Conservation (phyloP, 2,329 filamentous ascomycete genomes). For the Cladosporium halotolerans region DNA sequence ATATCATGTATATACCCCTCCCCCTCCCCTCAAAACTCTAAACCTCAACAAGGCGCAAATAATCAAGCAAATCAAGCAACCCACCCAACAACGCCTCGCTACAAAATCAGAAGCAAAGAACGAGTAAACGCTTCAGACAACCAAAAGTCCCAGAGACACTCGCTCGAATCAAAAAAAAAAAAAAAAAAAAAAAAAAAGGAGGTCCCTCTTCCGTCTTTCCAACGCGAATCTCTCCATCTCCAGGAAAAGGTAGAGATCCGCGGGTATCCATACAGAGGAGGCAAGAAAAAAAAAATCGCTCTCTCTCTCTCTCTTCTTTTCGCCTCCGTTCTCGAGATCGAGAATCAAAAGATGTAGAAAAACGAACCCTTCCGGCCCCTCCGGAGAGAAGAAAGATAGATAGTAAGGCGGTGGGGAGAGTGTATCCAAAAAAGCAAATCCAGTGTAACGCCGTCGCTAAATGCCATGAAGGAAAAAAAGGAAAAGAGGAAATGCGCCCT, state of each 20-base stretch:
- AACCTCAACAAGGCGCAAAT: background rate
- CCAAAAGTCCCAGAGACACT: background rate
- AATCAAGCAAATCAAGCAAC: background rate
- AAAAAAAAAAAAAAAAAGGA: background rate
- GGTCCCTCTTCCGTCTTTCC: background rate
- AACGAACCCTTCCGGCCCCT: background rate
- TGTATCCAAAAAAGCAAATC: background rate
- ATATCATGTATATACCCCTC: background rate
- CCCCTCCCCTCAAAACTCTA: background rate
- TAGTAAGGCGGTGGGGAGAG: background rate
- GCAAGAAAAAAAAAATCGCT: background rate
- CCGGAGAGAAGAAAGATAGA: background rate
- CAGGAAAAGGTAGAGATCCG: background rate
- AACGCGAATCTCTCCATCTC: background rate
- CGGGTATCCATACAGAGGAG: background rate
- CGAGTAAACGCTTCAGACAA: background rate
- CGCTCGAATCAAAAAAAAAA: background rate
- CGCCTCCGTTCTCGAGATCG: background rate
- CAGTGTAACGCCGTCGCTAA: too few species aligned
- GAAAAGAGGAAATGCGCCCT: background rate
- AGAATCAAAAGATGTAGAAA: background rate
- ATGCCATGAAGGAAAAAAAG: too few species aligned
- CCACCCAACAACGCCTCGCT: conserved; percentile 6
- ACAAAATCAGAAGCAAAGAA: background rate
- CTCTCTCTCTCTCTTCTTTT: background rate